Evolutionary conservation across 768 basidiomycete genomes (phyloP).

Genomic region (Naganishia randhawae): DNA sequence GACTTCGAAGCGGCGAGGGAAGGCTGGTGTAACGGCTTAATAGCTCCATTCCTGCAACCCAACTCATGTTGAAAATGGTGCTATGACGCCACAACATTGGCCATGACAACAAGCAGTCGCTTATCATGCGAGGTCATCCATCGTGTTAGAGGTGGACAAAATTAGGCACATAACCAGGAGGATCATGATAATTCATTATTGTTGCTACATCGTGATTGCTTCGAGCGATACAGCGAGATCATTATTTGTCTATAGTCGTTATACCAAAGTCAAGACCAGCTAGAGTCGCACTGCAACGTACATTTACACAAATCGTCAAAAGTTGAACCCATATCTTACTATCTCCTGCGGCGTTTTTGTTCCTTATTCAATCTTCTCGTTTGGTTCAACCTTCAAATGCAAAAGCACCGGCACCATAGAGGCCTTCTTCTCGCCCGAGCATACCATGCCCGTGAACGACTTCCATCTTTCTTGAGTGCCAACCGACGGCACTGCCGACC

Average conservation of each 20-base stretch:
- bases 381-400: conserved; percentile 75
- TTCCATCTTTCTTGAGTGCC: conserved; percentile 97
- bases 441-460: conserved; percentile 86
- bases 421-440: conserved; percentile 84
- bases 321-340: neutral
- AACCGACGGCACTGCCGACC: conserved; percentile 85
- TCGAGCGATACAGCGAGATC: neutral
- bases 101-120: no score
- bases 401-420: conserved; percentile 91
- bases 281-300: neutral
- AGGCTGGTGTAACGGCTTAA: no score
- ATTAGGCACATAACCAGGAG: neutral
- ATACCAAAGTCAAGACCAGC: neutral
- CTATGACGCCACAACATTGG: no score
- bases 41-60: no score
- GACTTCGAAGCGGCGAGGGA: no score
- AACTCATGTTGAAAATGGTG: no score
- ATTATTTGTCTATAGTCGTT: conserved; percentile 10
- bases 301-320: neutral
- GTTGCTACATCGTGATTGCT: neutral
- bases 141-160: no score
- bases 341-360: neutral
- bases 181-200: neutral
- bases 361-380: conserved; percentile 33
- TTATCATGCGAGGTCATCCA: no score